phyloP scores from a whole-genome alignment of 1,284 basidiomycete species.

The Exsudoporus floridanus region DNA sequence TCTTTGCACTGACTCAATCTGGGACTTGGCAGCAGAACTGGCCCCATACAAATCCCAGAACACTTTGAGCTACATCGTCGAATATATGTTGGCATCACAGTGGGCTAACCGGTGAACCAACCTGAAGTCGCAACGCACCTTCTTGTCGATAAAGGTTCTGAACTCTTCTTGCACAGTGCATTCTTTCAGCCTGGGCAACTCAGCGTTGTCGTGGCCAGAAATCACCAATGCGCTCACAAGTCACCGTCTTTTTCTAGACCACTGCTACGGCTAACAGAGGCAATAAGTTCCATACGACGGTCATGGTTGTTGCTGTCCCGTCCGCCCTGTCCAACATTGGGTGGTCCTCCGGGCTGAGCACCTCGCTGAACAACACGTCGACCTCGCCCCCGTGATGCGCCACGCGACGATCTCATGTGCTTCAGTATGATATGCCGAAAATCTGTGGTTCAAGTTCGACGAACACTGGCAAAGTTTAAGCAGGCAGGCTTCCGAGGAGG shows the following conservation, averaged over 20 bases:
- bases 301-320: conserved; percentile 11
- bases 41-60: conserved; percentile 36
- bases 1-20: conserved; percentile 36
- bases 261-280: conserved; percentile 70
- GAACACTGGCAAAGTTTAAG: too few relatives aligned
- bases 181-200: conserved; percentile 55
- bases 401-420: conserved; percentile 20
- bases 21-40: conserved; percentile 1
- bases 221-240: conserved; percentile 47
- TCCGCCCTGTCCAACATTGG: neutral
- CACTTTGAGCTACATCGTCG: conserved; percentile 43
- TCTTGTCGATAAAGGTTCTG: conserved; percentile 56
- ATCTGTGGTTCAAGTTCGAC: neutral
- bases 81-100: conserved; percentile 1
- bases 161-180: conserved; percentile 60
- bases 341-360: neutral
- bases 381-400: conserved; percentile 9
- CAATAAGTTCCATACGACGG: conserved; percentile 54
- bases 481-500: too few relatives aligned
- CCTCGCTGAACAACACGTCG: conserved; percentile 3
- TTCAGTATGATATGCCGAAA: neutral
- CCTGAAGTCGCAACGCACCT: conserved; percentile 42
- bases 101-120: neutral
- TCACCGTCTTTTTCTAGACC: conserved; percentile 70
- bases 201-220: conserved; percentile 28